These are phyloP conservation scores for Penicillium subrubescens DNA, from an alignment of 495 filamentous ascomycete species.

Conservation along the genomic window DNA sequence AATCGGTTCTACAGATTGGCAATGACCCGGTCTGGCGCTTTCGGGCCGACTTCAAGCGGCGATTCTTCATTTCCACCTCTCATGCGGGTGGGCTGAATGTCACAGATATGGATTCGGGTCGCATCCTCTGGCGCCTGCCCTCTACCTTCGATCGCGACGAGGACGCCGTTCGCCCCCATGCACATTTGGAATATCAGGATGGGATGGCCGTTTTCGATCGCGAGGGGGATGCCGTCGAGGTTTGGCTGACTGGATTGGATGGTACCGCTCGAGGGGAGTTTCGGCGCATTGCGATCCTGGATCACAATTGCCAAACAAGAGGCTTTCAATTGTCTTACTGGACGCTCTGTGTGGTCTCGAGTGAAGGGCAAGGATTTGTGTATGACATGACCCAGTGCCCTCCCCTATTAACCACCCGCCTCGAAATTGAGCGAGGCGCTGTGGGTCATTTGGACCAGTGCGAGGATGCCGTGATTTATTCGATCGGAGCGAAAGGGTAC, in stretches of 20 bases:
- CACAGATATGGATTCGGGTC: conserved; percentile 42
- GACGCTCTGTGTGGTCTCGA: conserved; percentile 46
- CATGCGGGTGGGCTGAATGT: conserved; percentile 43
- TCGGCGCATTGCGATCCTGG: conserved; percentile 37
- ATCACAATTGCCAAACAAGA: conserved; percentile 42
- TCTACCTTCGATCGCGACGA: conserved; percentile 33
- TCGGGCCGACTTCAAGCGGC: conserved; percentile 42
- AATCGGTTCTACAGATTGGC: conserved; percentile 39
- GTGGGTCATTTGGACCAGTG: conserved; percentile 44
- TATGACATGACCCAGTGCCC: conserved; percentile 45
- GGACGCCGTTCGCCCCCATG: conserved; percentile 36
- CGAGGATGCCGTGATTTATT: conserved; percentile 40
- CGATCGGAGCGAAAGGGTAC: conserved; percentile 40
- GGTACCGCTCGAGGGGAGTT: conserved; percentile 39
- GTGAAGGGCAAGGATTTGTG: conserved; percentile 40
- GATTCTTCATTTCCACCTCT: conserved; percentile 42
- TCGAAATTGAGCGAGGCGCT: conserved; percentile 35
- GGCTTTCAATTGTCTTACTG: conserved; percentile 43
- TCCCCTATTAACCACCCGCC: conserved; percentile 30
- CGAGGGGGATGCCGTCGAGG: conserved; percentile 41
- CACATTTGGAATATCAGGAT: conserved; percentile 47
- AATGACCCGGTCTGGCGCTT: conserved; percentile 46
- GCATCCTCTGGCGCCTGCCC: conserved; percentile 40
- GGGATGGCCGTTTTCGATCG: conserved; percentile 46
- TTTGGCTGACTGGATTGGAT: conserved; percentile 40